Base-by-base conservation (phyloP, 805 yeast genomes). In the Metschnikowia similis region DNA sequence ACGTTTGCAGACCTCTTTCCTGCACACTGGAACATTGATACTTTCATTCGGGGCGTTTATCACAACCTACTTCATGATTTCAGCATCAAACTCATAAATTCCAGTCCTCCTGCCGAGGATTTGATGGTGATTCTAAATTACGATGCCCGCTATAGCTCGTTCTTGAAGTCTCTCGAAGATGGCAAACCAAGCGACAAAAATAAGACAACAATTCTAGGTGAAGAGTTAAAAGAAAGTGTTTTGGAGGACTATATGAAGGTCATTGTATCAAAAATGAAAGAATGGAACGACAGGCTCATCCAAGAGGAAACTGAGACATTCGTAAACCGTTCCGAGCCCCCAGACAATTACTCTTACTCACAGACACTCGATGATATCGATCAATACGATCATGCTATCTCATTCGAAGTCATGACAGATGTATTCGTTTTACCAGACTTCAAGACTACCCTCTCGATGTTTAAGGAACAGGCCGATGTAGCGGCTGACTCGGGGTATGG, bases 401-500 rank as follows among this genome's bases (percentile, higher is more conserved):
- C 56, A 45, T 47, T 65, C 28, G 74, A 68, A 27, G 63, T 69
- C 30, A 70, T 65, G 50, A 80, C 82, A 11, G 71, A 79, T 13
- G 74, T 71, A 2, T 75, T 75, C 45, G 89, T 84, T 27, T 69
- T 89, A 48, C 89, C 89, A 48, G 94, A 89, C 48, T 86, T 89
- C 47, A 85, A 83, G 52, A 84, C 86, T 4, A 84, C 90, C 29
- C 83, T 87, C 64, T 82, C 87, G 53, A 85, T 89, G 84, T 81
- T 89, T 50, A 83, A 85, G n/a, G 96, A 89, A 62, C 96, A 90
- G 65, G 84, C 89, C 13, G 95, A 87, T 53, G 91, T 87, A 6
- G 94, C 96, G 0, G 87, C 90, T 0, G 91, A 85, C 31, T 82
- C 92, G 3, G 88, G 89, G 3, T 90, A 87, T 65, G 89, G 90